Evolutionary conservation across 768 basidiomycete genomes (phyloP).

Genomic region (Pulveroboletus sp.): DNA sequence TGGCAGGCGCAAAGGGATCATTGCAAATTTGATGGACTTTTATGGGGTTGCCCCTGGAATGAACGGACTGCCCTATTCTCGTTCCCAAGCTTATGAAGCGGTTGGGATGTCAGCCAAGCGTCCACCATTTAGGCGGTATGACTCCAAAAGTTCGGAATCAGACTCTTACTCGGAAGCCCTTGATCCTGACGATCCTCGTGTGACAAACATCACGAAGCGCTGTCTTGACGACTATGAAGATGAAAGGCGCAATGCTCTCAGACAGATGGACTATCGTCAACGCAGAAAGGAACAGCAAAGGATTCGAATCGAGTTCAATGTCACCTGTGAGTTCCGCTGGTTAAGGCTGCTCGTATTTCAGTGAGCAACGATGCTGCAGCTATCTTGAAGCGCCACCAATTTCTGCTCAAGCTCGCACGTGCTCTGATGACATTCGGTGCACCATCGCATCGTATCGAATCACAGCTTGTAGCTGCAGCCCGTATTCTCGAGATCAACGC

Average conservation of each 20-base stretch:
- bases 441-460: slow-evolving; percentile 90
- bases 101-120: slow-evolving; percentile 7
- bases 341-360: neutral
- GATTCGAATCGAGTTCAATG: slow-evolving; percentile 68
- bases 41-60: slow-evolving; percentile 23
- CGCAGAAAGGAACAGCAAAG: slow-evolving; percentile 62
- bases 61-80: slow-evolving; percentile 24
- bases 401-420: slow-evolving; percentile 79
- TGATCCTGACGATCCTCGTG: slow-evolving; percentile 69
- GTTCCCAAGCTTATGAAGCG: slow-evolving; percentile 18
- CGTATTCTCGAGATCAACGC: slow-evolving; percentile 87
- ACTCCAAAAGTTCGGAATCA: slow-evolving; percentile 42
- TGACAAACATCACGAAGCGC: slow-evolving; percentile 52
- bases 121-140: slow-evolving; percentile 27
- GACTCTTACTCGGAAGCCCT: slow-evolving; percentile 45
- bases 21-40: slow-evolving; percentile 30
- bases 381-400: slow-evolving; percentile 76
- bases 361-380: slow-evolving; percentile 38
- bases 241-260: slow-evolving; percentile 54
- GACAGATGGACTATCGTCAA: slow-evolving; percentile 62
- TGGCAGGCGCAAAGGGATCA: slow-evolving; percentile 23
- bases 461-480: slow-evolving; percentile 84
- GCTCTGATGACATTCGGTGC: slow-evolving; percentile 90
- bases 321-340: slow-evolving; percentile 49
- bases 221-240: slow-evolving; percentile 57